Conservation (phyloP, 345 rosid species). For the Triadica sebifera region DNA sequence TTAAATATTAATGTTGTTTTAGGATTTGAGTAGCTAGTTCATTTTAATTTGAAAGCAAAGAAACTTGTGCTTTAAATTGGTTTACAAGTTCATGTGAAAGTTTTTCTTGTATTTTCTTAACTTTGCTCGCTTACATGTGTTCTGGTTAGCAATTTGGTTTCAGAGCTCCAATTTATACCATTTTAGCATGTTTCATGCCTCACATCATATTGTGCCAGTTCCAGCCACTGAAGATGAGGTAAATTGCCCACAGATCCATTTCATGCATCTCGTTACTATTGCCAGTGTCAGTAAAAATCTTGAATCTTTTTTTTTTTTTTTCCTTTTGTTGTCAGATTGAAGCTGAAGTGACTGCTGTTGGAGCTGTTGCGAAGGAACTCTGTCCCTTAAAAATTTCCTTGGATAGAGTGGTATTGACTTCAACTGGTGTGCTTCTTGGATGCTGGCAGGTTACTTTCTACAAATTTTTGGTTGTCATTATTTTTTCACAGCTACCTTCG, state of each 20-base stretch:
- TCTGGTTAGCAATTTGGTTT: constrained; percentile 80
- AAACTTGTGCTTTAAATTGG: not conserved
- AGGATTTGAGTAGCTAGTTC: not conserved
- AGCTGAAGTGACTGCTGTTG: constrained; percentile 67
- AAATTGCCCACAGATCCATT: no score
- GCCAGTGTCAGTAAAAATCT: not conserved
- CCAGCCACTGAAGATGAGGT: constrained; percentile 72
- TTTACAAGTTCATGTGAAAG: not conserved
- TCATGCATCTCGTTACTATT: constrained; percentile 5
- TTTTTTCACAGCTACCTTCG: not conserved
- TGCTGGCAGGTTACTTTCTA: constrained; percentile 85
- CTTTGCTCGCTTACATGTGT: constrained; percentile 31
- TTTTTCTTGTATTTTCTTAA: constrained; percentile 7
- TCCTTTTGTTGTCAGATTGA: constrained; percentile 56
- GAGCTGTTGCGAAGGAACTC: constrained; percentile 45
- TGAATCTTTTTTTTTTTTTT: constrained; percentile 10
- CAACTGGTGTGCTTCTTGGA: constrained; percentile 94
- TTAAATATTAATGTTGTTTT: not conserved
- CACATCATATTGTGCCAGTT: constrained; percentile 73
- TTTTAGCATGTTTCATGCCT: constrained; percentile 95
- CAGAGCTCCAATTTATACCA: constrained; percentile 83
- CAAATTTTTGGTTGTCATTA: not conserved
- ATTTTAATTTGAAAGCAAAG: not conserved
- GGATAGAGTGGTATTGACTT: constrained; percentile 85
- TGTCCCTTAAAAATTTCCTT: constrained; percentile 75